Evolutionary conservation across 768 basidiomycete genomes (phyloP), one percentile per base, ranked within the genome.

Genomic region (Leccinum broughii): DNA sequence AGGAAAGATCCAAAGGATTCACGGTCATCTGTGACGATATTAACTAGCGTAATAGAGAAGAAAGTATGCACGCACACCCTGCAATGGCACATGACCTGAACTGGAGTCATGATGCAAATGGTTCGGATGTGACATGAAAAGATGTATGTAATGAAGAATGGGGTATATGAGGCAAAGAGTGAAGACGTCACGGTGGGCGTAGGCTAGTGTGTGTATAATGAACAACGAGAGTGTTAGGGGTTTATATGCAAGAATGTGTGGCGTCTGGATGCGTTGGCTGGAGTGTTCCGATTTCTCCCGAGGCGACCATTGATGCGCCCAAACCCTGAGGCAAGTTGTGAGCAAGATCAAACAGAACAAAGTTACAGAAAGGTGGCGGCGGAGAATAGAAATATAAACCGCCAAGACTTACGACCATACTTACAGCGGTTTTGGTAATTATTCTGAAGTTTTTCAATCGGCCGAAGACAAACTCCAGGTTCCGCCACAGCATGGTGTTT

Each of bases 61-160:
- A 57, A 20, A 26, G 20, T 1, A 6, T 48, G 13, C 50, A 59
- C 66, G 57, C 49, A 67, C 66, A n/a, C 32, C 44, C 17, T 62
- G 53, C 13, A 20, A 32, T 37, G 17, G 6, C 41, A 41, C 24
- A 59, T 61, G 46, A 49, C 44, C 46, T 5, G 5, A 34, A 32
- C 8, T 4, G 30, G 8, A 10, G 37, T 5, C 44, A 58, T 1
- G n/a, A 26, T 7, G 8, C 46, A 10, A 1, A 54, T 34, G 2
- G 4, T 28, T 15, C 9, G 11, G 26, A 28, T 37, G 3, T 48
- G 46, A 48, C 66, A 68, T 66, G 49, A 41, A n/a, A 10, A n/a
- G 41, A 41, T 41, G 9, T 41, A n/a, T 41, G 17, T n/a, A 4
- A 10, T n/a, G 41, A 41, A 41, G 41, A 41, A 41, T 41, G 41